Percentiles rank a stretch among this genome's conserved stretches.
Conservation (phyloP, 257 asterid genomes). For the Solanum pennellii region DNA sequence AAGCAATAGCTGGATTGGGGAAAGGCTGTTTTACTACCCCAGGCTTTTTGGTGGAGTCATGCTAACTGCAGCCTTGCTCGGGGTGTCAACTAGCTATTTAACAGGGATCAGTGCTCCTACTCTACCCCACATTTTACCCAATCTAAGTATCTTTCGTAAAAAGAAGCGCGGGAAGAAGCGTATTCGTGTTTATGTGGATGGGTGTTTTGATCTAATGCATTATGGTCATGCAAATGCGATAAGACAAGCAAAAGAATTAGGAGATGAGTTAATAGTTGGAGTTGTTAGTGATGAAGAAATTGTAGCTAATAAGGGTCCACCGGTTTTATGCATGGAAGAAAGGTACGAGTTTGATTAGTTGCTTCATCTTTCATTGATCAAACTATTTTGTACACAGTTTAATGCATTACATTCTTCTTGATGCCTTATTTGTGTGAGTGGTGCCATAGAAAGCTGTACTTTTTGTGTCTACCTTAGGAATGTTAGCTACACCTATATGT, state of each 20-base stretch:
- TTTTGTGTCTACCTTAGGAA: neutral
- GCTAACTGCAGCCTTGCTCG: conserved; percentile 82
- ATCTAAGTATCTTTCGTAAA: conserved; percentile 48
- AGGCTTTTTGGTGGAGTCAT: conserved; percentile 85
- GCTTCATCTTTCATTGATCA: neutral
- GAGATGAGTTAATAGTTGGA: conserved; percentile 44
- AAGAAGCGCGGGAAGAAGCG: conserved; percentile 62
- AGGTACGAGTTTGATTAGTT: conserved; percentile 31
- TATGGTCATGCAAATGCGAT: conserved; percentile 98
- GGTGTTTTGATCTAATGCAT: conserved; percentile 99
- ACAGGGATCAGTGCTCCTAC: conserved; percentile 54
- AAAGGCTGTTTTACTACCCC: conserved; percentile 64
- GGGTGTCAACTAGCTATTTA: conserved; percentile 75
- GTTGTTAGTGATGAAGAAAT: conserved; percentile 18
- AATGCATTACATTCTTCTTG: neutral
- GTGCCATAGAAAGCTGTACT: neutral
- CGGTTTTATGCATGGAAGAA: conserved; percentile 4
- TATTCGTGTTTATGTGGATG: conserved; percentile 96
- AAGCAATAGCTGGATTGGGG: conserved; percentile 68
- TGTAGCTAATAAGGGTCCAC: conserved; percentile 16
- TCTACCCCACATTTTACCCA: conserved; percentile 54
- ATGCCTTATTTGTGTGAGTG: neutral
- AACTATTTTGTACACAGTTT: neutral
- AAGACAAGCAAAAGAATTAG: conserved; percentile 97
- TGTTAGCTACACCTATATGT: neutral